Conservation (phyloP, 495 filamentous ascomycete genomes). For the Acidiella bohemica region DNA sequence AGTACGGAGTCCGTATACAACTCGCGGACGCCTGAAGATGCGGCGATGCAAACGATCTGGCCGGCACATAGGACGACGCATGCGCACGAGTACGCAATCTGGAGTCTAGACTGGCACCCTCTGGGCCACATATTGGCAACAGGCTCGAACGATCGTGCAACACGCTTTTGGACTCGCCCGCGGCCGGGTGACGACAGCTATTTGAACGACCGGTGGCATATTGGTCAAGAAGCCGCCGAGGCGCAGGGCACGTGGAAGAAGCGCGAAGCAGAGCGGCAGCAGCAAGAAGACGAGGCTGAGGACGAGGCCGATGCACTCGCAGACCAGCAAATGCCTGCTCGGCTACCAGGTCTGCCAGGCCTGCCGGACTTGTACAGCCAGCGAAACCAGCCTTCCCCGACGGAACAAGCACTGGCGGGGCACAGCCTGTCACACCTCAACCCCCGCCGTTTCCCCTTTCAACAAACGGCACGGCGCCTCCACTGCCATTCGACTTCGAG, state of each 20-base stretch:
- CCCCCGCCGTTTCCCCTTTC: slow-evolving; percentile 30
- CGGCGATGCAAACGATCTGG: slow-evolving; percentile 72
- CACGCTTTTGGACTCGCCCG: slow-evolving; percentile 85
- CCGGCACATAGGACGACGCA: slow-evolving; percentile 73
- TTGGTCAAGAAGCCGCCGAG: slow-evolving; percentile 84
- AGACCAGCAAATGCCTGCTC: slow-evolving; percentile 71
- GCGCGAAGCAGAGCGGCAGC: slow-evolving; percentile 60
- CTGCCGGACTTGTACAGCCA: slow-evolving; percentile 13
- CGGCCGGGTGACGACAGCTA: slow-evolving; percentile 73
- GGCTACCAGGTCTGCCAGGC: slow-evolving; percentile 37
- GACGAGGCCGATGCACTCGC: slow-evolving; percentile 88
- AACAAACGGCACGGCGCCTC: slow-evolving; percentile 29
- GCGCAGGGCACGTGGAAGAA: slow-evolving; percentile 85
- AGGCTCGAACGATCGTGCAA: slow-evolving; percentile 94
- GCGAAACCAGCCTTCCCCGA: slow-evolving; percentile 26
- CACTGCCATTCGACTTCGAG: slow-evolving; percentile 47
- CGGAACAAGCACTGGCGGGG: slow-evolving; percentile 28
- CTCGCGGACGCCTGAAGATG: slow-evolving; percentile 57
- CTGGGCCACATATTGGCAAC: slow-evolving; percentile 93
- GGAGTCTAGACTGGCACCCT: slow-evolving; percentile 95
- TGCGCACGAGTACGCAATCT: slow-evolving; percentile 87
- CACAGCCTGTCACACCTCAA: slow-evolving; percentile 24
- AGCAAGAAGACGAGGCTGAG: slow-evolving; percentile 80
- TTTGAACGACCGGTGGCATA: slow-evolving; percentile 82
- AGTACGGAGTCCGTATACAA: slow-evolving; percentile 69